These are phyloP conservation scores for Aureobasidium sp. DNA, from an alignment of 2,329 filamentous ascomycete species.

Conservation along the genomic window DNA sequence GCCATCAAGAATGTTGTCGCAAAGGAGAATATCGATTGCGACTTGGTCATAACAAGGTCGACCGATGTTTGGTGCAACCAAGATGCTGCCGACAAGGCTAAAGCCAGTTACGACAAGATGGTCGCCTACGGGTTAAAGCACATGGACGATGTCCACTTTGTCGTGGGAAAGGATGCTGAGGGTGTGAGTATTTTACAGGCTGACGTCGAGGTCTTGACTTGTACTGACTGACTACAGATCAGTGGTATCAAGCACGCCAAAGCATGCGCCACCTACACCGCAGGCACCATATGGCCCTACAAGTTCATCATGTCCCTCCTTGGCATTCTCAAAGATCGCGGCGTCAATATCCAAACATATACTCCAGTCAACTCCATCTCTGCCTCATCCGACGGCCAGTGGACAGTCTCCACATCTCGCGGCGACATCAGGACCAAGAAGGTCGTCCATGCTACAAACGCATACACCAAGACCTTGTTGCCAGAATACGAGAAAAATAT, in stretches of 20 bases:
- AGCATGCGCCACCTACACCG: slow-evolving; percentile 36
- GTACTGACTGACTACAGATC: not conserved
- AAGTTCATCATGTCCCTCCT: slow-evolving; percentile 68
- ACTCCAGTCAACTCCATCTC: slow-evolving; percentile 47
- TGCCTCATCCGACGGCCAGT: slow-evolving; percentile 16
- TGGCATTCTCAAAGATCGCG: slow-evolving; percentile 43
- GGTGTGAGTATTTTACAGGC: slow-evolving; percentile 1
- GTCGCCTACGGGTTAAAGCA: slow-evolving; percentile 23
- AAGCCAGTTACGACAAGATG: slow-evolving; percentile 26
- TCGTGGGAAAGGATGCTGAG: slow-evolving; percentile 16
- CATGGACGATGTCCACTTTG: slow-evolving; percentile 23
- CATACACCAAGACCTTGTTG: slow-evolving; percentile 28
- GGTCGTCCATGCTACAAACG: slow-evolving; percentile 32
- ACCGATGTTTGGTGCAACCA: slow-evolving; percentile 34
- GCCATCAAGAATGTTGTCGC: slow-evolving; percentile 35
- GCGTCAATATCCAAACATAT: slow-evolving; percentile 67
- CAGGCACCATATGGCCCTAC: slow-evolving; percentile 68
- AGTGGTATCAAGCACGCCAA: slow-evolving; percentile 32
- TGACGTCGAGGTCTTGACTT: not conserved
- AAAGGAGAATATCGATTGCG: slow-evolving; percentile 37
- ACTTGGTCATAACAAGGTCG: slow-evolving; percentile 33
- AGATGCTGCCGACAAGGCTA: slow-evolving; percentile 26
- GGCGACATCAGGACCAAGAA: slow-evolving; percentile 21
- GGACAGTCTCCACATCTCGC: slow-evolving; percentile 19
- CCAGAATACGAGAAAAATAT: slow-evolving; percentile 29